Evolutionary conservation across 768 basidiomycete species (phyloP), one percentile per base, ranked within the genome.

Genomic region (Leccinum barrowsii): DNA sequence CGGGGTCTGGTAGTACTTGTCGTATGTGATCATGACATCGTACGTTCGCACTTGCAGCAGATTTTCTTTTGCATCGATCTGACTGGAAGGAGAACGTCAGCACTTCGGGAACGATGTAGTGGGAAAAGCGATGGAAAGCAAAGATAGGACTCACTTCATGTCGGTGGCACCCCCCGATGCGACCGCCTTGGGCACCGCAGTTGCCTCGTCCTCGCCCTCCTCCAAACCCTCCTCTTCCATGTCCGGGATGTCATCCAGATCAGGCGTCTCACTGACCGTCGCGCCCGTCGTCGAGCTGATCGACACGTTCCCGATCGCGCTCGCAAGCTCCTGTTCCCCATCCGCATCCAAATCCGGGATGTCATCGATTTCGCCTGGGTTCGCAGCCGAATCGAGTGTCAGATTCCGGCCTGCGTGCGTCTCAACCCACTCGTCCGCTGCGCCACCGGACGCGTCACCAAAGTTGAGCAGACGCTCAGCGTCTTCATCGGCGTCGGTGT

Each of bases 1-100:
- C 22, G 97, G 97, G 12, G 95, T 98, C 74, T 98, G 97, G 75
- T 99, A 98, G 75, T 95, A 96, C 78, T 98, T 99, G 83, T 99
- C 97, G 74, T 98, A 99, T 50, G 92, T 93, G 79, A 99, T 98
- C 89, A 97, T 92, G 68, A 98, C 95, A 73, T 99, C 97, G 78
- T 99, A 99, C 11, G 96, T 99, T 68, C 97, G 85, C 42, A 98
- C 93, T 81, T 95, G 92, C 44, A 98, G 78, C 26, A 98, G 79
- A 67, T 97, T 97, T 57, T 85, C 85, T 60, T 86, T 91, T 34
- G 85, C 83, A 63, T 88, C 85, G 19, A 81, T 76, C 64, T 84
- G 75, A 61, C 87, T 92, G 60, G 40, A 37, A 52, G 30, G 37
- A 52, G 34, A 37, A 12, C 40, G 24, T 50, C 50, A 66, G 59